phyloP scores from a whole-genome alignment of 805 yeast genomes.

The Wickerhamomyces pijperi region DNA sequence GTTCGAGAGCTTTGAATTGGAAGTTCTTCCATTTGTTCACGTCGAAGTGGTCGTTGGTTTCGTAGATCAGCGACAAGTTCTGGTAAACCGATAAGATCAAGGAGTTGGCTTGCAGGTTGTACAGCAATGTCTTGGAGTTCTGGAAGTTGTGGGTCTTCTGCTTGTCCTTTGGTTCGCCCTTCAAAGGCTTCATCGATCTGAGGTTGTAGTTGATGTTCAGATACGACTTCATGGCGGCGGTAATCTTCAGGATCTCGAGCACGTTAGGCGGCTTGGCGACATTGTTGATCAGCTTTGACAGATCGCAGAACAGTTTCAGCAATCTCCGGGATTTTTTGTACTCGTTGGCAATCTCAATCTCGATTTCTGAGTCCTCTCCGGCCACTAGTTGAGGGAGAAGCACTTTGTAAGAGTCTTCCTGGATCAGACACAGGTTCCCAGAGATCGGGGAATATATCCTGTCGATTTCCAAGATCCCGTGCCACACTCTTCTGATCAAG shows the following conservation, averaged over 20 bases:
- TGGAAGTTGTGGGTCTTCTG: conserved; percentile 5
- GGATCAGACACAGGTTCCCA: conserved; percentile 14
- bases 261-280: conserved; percentile 9
- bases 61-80: conserved; percentile 12
- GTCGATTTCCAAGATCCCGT: conserved; percentile 16
- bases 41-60: conserved; percentile 7
- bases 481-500: conserved; percentile 17
- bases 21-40: conserved; percentile 6
- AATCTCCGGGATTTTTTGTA: conserved; percentile 10
- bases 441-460: conserved; percentile 11
- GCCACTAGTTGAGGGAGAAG: conserved; percentile 7
- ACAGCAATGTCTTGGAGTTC: conserved; percentile 8
- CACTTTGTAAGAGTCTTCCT: conserved; percentile 10
- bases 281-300: conserved; percentile 14
- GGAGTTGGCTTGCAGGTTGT: conserved; percentile 10
- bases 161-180: conserved; percentile 1
- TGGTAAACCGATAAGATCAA: conserved; percentile 12
- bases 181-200: conserved; percentile 1
- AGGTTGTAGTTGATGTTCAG: conserved; percentile 10
- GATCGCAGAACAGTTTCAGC: conserved; percentile 7
- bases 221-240: conserved; percentile 10
- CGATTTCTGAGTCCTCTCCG: conserved; percentile 3
- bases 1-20: conserved; percentile 1
- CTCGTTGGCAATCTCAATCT: conserved; percentile 8
- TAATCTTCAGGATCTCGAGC: conserved; percentile 6